Conservation (phyloP, 2,329 filamentous ascomycete genomes). For the Fusarium papillatum region DNA sequence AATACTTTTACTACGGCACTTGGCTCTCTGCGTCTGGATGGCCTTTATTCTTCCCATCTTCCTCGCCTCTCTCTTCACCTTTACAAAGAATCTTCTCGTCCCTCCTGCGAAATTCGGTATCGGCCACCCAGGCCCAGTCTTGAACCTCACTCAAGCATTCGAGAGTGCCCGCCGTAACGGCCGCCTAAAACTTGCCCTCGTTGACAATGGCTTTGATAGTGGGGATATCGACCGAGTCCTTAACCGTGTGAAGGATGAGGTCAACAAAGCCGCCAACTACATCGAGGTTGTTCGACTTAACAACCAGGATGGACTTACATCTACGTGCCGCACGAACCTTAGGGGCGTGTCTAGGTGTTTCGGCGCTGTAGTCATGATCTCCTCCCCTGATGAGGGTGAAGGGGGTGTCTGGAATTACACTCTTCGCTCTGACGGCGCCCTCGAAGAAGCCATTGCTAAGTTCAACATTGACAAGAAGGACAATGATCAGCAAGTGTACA, state of each 20-base stretch:
- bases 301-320: slow-evolving; percentile 69
- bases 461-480: slow-evolving; percentile 74
- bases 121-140: slow-evolving; percentile 70
- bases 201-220: slow-evolving; percentile 79
- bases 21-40: slow-evolving; percentile 64
- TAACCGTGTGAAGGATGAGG: slow-evolving; percentile 68
- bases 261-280: slow-evolving; percentile 65
- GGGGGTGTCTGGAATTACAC: slow-evolving; percentile 88
- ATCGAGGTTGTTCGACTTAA: slow-evolving; percentile 68
- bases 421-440: slow-evolving; percentile 79
- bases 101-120: slow-evolving; percentile 84
- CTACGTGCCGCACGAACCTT: slow-evolving; percentile 73
- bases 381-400: slow-evolving; percentile 79
- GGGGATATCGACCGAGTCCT: slow-evolving; percentile 83
- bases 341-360: slow-evolving; percentile 80
- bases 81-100: slow-evolving; percentile 86
- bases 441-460: slow-evolving; percentile 67
- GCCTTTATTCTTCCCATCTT: slow-evolving; percentile 72
- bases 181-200: slow-evolving; percentile 80
- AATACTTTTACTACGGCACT: slow-evolving; percentile 69
- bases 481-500: slow-evolving; percentile 84
- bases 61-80: slow-evolving; percentile 73
- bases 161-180: slow-evolving; percentile 64
- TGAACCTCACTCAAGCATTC: slow-evolving; percentile 75
- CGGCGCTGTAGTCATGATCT: slow-evolving; percentile 80